phyloP scores from a whole-genome alignment of 1,139 yeast species.

The Scheffersomyces quercinus region DNA sequence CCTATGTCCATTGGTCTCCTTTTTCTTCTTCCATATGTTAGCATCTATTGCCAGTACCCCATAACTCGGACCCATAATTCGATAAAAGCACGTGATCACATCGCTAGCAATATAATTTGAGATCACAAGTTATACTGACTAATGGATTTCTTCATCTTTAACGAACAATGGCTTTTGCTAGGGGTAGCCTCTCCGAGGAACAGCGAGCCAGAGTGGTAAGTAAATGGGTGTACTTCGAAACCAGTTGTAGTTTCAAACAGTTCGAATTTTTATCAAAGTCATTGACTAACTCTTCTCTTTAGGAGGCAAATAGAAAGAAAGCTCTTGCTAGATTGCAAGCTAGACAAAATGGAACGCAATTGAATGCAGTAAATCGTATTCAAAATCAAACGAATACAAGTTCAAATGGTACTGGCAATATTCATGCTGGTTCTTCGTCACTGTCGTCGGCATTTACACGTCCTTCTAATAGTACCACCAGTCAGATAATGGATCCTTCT shows the following conservation, averaged over 20 bases:
- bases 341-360: slow-evolving; percentile 34
- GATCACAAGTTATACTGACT: no score
- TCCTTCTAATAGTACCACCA: slow-evolving; percentile 3
- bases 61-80: no score
- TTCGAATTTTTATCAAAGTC: neutral
- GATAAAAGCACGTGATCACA: no score
- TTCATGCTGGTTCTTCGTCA: neutral
- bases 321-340: slow-evolving; percentile 57
- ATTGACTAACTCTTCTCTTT: neutral
- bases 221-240: neutral
- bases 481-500: slow-evolving; percentile 10
- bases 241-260: neutral
- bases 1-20: no score
- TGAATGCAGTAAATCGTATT: slow-evolving; percentile 7
- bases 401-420: neutral
- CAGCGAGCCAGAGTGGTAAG: slow-evolving; percentile 16
- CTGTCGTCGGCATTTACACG: neutral
- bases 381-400: no score
- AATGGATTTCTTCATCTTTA: neutral
- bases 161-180: slow-evolving; percentile 10
- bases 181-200: slow-evolving; percentile 14
- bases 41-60: no score
- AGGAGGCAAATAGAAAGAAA: slow-evolving; percentile 59
- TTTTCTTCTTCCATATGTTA: no score
- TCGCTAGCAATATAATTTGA: no score